Evolutionary conservation across 108 stramenopile genomes (phyloP), one percentile per base, ranked within the genome.

Genomic region (Cyclotella distinguenda): DNA sequence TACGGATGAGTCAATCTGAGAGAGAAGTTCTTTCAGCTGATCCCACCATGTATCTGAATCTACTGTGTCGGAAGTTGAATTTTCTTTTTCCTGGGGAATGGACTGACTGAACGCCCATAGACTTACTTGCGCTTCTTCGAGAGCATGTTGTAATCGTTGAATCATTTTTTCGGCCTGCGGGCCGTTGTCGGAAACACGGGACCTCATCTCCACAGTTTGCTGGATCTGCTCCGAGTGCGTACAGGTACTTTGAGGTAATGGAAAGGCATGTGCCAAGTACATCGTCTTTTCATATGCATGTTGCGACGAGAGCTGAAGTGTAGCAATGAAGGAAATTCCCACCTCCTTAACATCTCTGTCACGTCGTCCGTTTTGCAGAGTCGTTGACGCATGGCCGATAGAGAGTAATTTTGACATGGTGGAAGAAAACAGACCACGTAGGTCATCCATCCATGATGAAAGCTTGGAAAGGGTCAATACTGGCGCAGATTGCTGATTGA

Each of bases 71-170:
- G 5, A 32, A 10, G 12, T 38, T 59, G 23, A 27, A 44, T 23
- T 23, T 1, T 52, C n/a, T n/a, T 39, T 3, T 33, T 30, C 31
- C 22, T 55, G 40, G 40, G 60, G 48, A 32, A 27, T 36, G 1
- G 75, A 64, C n/a, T 59, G 28, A n/a, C 31, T 45, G 32, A 77
- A 64, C 15, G 75, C 75, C 75, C 75, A 77, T 6, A 77, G n/a
- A 36, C 56, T 64, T 16, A 69, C 33, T 7, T 60, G 56, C 10
- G 75, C 75, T 26, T 62, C 60, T 40, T 69, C 75, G 21, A 77
- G 40, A 13, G 54, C 45, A 33, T 46, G 31, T 58, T 74, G 64
- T 12, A 74, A 45, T 19, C 35, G 55, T 32, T 42, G 35, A 36
- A 66, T 59, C 18, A 38, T 60, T 13, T 46, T 35, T 21, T 22